phyloP scores from a whole-genome alignment of 495 filamentous ascomycete species.

The Talaromyces thailandensis region DNA sequence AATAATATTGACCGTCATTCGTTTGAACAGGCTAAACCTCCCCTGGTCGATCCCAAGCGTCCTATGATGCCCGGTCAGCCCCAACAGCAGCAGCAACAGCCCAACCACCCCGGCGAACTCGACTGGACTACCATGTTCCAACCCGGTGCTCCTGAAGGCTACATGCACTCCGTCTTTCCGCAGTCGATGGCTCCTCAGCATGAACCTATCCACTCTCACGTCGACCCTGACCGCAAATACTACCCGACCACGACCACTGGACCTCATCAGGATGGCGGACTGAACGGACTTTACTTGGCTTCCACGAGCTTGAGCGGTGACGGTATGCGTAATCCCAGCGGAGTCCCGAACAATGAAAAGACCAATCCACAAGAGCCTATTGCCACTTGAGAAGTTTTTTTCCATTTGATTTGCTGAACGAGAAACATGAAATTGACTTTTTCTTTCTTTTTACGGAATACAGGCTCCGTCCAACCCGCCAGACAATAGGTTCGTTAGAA shows the following conservation, averaged over 20 bases:
- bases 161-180: conserved; percentile 52
- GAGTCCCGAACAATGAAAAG: conserved; percentile 1
- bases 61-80: conserved; percentile 35
- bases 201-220: conserved; percentile 36
- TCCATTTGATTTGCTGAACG: background rate
- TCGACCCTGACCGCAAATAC: conserved; percentile 37
- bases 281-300: conserved; percentile 40
- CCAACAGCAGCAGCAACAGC: conserved; percentile 18
- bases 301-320: conserved; percentile 38
- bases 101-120: conserved; percentile 35
- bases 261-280: conserved; percentile 29
- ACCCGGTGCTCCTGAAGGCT: conserved; percentile 52
- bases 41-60: conserved; percentile 32
- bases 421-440: conserved; percentile 4
- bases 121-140: conserved; percentile 71
- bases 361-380: conserved; percentile 8
- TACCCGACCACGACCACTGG: conserved; percentile 35
- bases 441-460: background rate
- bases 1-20: conserved; percentile 39
- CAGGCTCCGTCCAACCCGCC: conserved; percentile 37
- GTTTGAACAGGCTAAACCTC: conserved; percentile 42
- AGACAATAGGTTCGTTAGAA: conserved; percentile 26
- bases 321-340: conserved; percentile 24
- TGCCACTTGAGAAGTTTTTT: conserved; percentile 4
- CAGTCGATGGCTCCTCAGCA: conserved; percentile 38